These are phyloP conservation scores for Fistulifera solaris DNA, from an alignment of 108 stramenopile species.

Conservation along the genomic window DNA sequence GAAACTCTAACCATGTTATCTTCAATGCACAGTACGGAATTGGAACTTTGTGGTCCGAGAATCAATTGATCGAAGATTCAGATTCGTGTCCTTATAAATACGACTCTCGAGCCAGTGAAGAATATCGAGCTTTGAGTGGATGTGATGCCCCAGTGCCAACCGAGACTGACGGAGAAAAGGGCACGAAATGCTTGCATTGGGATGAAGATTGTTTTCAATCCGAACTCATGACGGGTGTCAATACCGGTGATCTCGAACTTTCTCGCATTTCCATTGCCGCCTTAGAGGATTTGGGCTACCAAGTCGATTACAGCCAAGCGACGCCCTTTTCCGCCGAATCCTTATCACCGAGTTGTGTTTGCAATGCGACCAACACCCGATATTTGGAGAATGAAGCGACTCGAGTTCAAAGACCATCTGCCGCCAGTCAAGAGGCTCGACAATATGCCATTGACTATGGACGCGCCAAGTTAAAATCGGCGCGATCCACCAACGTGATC, in stretches of 20 bases:
- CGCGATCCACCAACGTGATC: too few relatives aligned
- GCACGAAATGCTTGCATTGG: conserved; percentile 26
- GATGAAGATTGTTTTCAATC: conserved; percentile 22
- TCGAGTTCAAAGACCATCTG: too few relatives aligned
- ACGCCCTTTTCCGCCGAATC: background rate
- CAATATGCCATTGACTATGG: too few relatives aligned
- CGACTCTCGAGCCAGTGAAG: background rate
- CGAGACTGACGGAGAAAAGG: conserved; percentile 18
- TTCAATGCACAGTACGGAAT: conserved; percentile 12
- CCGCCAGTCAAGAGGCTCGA: too few relatives aligned
- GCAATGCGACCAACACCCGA: too few relatives aligned
- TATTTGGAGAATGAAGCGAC: too few relatives aligned
- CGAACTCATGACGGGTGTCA: conserved; percentile 33
- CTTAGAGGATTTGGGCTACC: conserved; percentile 5
- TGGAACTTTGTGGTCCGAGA: conserved; percentile 22
- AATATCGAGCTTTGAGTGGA: background rate
- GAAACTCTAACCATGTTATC: too few relatives aligned
- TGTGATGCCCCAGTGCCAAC: conserved; percentile 11
- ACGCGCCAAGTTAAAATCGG: too few relatives aligned
- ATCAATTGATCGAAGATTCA: conserved; percentile 4
- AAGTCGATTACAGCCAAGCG: conserved; percentile 7
- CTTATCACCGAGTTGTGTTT: too few relatives aligned
- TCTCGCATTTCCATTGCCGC: conserved; percentile 7
- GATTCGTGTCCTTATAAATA: background rate
- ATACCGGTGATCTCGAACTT: background rate